These are phyloP conservation scores for Metarhizium brunneum DNA, from an alignment of 2,329 filamentous ascomycete species.

Conservation along the genomic window DNA sequence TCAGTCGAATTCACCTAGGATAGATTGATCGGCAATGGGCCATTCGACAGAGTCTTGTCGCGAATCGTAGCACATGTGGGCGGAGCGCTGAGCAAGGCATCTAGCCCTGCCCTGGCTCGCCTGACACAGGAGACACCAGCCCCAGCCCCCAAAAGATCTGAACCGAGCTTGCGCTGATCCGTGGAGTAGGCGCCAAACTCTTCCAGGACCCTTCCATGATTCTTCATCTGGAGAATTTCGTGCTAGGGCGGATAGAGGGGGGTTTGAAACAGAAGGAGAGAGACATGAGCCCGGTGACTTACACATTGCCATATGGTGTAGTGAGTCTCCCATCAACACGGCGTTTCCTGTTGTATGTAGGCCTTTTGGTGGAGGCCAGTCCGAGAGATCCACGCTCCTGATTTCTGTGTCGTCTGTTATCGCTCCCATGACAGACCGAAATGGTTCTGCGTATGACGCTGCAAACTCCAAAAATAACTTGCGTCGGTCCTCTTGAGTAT, in stretches of 20 bases:
- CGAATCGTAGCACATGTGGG: neutral
- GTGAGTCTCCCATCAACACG: conserved; percentile 43
- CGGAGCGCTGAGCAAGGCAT: too few relatives aligned
- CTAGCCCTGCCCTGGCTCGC: too few relatives aligned
- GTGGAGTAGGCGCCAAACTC: too few relatives aligned
- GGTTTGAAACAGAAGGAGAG: neutral
- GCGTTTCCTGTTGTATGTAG: conserved; percentile 29
- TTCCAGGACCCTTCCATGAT: too few relatives aligned
- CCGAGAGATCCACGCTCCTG: conserved; percentile 35
- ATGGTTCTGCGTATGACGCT: conserved; percentile 38
- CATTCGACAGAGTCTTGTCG: neutral
- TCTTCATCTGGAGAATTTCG: too few relatives aligned
- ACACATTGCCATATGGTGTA: conserved; percentile 54
- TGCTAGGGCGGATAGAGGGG: too few relatives aligned
- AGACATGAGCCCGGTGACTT: conserved; percentile 17
- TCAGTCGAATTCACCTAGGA: neutral
- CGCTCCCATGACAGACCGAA: conserved; percentile 29
- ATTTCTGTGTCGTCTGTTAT: conserved; percentile 32
- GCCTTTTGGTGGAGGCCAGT: conserved; percentile 33
- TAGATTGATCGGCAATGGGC: neutral
- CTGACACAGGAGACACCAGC: too few relatives aligned
- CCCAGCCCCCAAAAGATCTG: too few relatives aligned
- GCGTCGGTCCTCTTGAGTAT: conserved; percentile 26
- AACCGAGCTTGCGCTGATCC: too few relatives aligned
- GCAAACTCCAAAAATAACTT: conserved; percentile 34